A percentile compares a stretch with the other conserved stretches of the same genome.
Conservation (phyloP, 2,329 filamentous ascomycete genomes). For the Ascochyta pisi region DNA sequence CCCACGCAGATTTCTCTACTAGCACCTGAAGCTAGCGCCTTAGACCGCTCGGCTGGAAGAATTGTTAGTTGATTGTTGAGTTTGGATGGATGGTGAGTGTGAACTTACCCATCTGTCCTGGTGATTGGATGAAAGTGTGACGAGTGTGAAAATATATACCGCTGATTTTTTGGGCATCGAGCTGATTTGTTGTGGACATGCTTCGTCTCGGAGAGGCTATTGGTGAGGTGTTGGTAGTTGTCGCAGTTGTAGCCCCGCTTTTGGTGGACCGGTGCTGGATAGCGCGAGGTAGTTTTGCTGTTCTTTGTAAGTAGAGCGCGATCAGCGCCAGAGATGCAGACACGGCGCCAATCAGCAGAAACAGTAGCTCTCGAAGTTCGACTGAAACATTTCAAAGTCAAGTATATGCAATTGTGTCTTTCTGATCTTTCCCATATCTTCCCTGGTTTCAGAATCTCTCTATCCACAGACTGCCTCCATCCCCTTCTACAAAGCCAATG, state of each 20-base stretch:
- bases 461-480: not conserved
- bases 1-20: constrained; percentile 38
- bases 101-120: not conserved
- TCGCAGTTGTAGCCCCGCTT: too few species aligned
- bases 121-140: not conserved
- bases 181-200: too few species aligned
- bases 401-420: not conserved
- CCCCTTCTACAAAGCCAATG: constrained; percentile 33
- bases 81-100: not conserved
- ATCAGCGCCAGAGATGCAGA: not conserved
- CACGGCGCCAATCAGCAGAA: not conserved
- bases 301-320: not conserved
- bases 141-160: not conserved
- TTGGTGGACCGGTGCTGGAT: not conserved
- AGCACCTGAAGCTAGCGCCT: constrained; percentile 40
- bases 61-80: not conserved
- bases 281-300: not conserved
- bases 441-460: not conserved
- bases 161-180: not conserved
- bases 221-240: too few species aligned
- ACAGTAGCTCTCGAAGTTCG: not conserved
- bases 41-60: constrained; percentile 24
- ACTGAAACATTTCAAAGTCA: not conserved
- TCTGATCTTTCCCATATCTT: not conserved
- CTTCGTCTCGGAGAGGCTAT: too few species aligned